Base-by-base conservation (phyloP, 768 basidiomycete species). In the Boletus vermiculosoides region DNA sequence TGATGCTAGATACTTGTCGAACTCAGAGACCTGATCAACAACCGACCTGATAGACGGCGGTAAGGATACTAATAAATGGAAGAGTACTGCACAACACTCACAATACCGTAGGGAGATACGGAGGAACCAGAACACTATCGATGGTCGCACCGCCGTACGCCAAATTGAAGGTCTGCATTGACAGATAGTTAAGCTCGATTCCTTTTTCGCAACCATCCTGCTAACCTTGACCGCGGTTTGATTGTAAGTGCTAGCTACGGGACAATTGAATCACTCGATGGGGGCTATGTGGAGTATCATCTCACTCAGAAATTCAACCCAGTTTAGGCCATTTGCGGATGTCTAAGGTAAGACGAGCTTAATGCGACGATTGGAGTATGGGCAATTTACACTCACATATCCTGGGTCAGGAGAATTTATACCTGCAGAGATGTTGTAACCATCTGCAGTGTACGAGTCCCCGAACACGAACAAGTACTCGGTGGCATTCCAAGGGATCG, bases 131-230 rank as follows among this genome's bases (percentile, higher is more conserved):
- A 31, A 63, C 76, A 7, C 80, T 73, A 61, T 87, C 78, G 57
- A 87, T 86, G 30, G 85, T 86, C 23, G 85, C 87, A 30, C 83
- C 87, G 23, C 86, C 83, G 53, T 80, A 84, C 0, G 87, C 87
- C 57, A 82, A 83, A 71, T 88, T 83, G 68, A 84, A 88, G 0
- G 83, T 84, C 62, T 83, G 73, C 22, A 42, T 36, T 4, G 36
- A 33, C 9, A n/a, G 5, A 25, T 10, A 12, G 23, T 60, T 8
- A 61, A 22, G 18, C 25, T 39, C 9, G 0, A 41, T 23, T 11
- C 40, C 25, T 5, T 34, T 46, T 12, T 49, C 23, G 0, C 13
- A 13, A 49, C 25, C 18, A 30, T 3, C 39, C 16, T 23, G 39
- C 59, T 51, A 39, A 82, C 83, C 71, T 79, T 77, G 51, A 80